Percentiles rank a stretch among this genome's conserved stretches.
phyloP scores from a whole-genome alignment of 2,329 filamentous ascomycete species.

The Fusarium liriodendri region DNA sequence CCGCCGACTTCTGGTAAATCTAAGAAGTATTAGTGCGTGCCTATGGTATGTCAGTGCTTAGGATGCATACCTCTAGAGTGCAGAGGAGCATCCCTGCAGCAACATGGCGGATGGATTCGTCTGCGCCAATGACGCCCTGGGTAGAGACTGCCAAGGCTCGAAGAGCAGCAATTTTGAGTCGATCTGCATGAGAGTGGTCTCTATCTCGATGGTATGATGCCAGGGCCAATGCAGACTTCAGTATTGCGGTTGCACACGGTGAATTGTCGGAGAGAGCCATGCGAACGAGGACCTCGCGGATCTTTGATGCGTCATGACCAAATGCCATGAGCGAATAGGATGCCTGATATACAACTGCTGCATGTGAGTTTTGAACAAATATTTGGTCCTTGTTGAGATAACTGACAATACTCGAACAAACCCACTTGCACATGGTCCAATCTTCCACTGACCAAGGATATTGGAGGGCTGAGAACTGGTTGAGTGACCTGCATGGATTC shows the following conservation, averaged over 20 bases:
- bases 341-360: slow-evolving; percentile 25
- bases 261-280: slow-evolving; percentile 23
- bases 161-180: slow-evolving; percentile 25
- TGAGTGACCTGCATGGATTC: neutral
- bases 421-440: slow-evolving; percentile 33
- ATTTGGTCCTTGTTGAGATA: accelerated
- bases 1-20: slow-evolving; percentile 29
- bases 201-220: slow-evolving; percentile 23
- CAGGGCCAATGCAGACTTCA: slow-evolving; percentile 21
- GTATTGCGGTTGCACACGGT: slow-evolving; percentile 18
- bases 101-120: slow-evolving; percentile 28
- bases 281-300: slow-evolving; percentile 22
- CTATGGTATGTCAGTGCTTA: neutral
- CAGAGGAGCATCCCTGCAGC: slow-evolving; percentile 34
- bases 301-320: slow-evolving; percentile 12
- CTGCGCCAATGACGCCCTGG: neutral
- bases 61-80: slow-evolving; percentile 21
- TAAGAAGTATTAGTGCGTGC: neutral
- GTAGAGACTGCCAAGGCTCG: slow-evolving; percentile 12
- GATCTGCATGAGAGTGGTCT: accelerated
- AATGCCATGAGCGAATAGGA: slow-evolving; percentile 29
- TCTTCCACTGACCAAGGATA: neutral
- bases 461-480: neutral
- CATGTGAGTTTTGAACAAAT: neutral
- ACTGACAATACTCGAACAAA: slow-evolving; percentile 36